Percentiles rank a stretch among this genome's conserved stretches.
Evolutionary conservation across 805 yeast genomes (phyloP).

Genomic region (Ogataea wickerhamii): DNA sequence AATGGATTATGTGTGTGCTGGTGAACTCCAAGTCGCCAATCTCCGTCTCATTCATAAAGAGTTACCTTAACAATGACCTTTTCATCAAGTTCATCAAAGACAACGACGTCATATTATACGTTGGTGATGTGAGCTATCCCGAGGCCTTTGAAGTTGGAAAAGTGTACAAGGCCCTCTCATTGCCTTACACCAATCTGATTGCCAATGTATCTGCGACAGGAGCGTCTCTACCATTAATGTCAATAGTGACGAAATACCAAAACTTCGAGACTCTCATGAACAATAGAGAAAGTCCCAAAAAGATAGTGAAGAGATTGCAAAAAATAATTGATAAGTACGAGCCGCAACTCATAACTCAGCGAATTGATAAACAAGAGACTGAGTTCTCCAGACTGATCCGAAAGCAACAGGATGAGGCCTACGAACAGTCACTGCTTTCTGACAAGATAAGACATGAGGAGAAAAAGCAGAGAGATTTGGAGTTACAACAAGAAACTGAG

Average conservation of each 20-base stretch:
- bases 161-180: constrained; percentile 45
- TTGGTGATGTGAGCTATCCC: constrained; percentile 59
- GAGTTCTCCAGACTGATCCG: constrained; percentile 54
- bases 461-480: constrained; percentile 31
- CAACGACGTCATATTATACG: constrained; percentile 53
- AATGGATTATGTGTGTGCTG: constrained; percentile 53
- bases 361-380: constrained; percentile 58
- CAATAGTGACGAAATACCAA: constrained; percentile 44
- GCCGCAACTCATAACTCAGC: constrained; percentile 57
- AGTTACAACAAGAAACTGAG: constrained; percentile 17
- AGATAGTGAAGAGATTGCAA: constrained; percentile 35
- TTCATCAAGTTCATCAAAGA: constrained; percentile 38
- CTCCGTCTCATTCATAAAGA: constrained; percentile 41
- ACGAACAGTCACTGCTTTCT: constrained; percentile 51
- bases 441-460: constrained; percentile 54
- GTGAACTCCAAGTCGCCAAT: constrained; percentile 43
- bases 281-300: constrained; percentile 18
- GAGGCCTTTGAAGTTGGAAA: constrained; percentile 68
- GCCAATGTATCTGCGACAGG: constrained; percentile 55
- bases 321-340: constrained; percentile 51
- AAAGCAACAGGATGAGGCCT: constrained; percentile 66
- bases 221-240: constrained; percentile 45
- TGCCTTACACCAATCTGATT: constrained; percentile 53
- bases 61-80: constrained; percentile 42
- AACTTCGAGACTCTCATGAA: constrained; percentile 22